Evolutionary conservation across 2,329 filamentous ascomycete genomes (phyloP).

Genomic region (Penicillium sp.): DNA sequence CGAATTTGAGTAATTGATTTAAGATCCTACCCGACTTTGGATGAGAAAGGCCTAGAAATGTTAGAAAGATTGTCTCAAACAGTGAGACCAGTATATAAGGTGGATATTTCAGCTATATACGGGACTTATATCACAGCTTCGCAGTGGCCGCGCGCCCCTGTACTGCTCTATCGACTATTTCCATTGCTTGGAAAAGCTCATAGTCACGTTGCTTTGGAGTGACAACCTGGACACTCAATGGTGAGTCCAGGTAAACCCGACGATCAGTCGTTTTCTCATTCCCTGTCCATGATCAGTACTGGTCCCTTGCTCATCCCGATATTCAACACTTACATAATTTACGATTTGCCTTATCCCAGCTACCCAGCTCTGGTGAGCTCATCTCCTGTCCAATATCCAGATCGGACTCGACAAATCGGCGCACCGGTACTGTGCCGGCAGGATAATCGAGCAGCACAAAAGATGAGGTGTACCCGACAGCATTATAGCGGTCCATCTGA

Average conservation of each 20-base stretch:
- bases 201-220: conserved; percentile 57
- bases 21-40: not conserved
- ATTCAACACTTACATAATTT: conserved; percentile 52
- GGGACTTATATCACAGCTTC: not conserved
- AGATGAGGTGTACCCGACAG: conserved; percentile 61
- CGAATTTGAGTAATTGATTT: conserved; percentile 1
- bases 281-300: conserved; percentile 29
- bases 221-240: conserved; percentile 59
- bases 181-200: conserved; percentile 55
- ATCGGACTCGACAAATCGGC: conserved; percentile 52
- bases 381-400: conserved; percentile 51
- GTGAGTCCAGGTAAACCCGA: conserved; percentile 55
- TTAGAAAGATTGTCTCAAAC: no score
- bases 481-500: conserved; percentile 63
- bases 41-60: not conserved
- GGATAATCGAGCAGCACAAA: conserved; percentile 66
- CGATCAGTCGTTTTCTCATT: conserved; percentile 53
- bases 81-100: not conserved
- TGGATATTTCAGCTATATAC: no score
- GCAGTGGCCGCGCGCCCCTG: conserved; percentile 7
- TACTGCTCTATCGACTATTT: conserved; percentile 48
- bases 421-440: conserved; percentile 58
- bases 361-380: conserved; percentile 42
- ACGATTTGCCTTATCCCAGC: conserved; percentile 63
- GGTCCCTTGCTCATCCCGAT: not conserved